These are phyloP conservation scores for Aspergillus tanneri DNA, from an alignment of 2,329 filamentous ascomycete genomes.

Conservation along the genomic window DNA sequence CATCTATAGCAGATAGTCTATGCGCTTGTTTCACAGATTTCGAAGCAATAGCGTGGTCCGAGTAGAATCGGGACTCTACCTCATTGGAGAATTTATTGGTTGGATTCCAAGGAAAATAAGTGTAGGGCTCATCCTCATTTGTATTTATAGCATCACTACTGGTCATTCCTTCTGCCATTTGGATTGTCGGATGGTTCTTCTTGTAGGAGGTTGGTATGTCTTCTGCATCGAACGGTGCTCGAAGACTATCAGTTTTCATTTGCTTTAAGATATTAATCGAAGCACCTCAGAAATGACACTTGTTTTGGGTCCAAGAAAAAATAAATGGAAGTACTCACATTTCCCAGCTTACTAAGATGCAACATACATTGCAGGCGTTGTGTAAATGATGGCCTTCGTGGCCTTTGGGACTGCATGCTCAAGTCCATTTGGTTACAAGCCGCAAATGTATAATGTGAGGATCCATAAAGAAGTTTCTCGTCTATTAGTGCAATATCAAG, in stretches of 20 bases:
- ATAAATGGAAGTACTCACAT: conserved; percentile 17
- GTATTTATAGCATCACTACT: neutral
- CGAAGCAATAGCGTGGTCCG: conserved; percentile 1
- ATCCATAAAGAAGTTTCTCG: no score
- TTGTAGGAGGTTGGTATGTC: neutral
- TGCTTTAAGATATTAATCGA: conserved; percentile 5
- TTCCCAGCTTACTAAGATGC: conserved; percentile 16
- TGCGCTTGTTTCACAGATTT: conserved; percentile 5
- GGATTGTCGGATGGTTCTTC: neutral
- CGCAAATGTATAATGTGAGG: no score
- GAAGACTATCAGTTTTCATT: conserved; percentile 1
- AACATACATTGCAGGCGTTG: conserved; percentile 24
- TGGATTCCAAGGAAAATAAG: neutral
- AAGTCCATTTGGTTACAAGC: conserved; percentile 12
- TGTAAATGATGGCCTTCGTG: conserved; percentile 23
- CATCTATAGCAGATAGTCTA: conserved; percentile 8
- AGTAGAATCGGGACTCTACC: neutral
- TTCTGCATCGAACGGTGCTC: neutral
- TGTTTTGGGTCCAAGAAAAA: no score
- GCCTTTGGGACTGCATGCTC: conserved; percentile 10
- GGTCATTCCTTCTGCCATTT: neutral
- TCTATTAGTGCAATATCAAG: no score
- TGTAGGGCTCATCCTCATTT: neutral
- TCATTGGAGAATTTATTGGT: neutral
- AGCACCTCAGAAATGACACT: no score